Evolutionary conservation across 148 eudicot species (phyloP).

Genomic region (Silene conica): DNA sequence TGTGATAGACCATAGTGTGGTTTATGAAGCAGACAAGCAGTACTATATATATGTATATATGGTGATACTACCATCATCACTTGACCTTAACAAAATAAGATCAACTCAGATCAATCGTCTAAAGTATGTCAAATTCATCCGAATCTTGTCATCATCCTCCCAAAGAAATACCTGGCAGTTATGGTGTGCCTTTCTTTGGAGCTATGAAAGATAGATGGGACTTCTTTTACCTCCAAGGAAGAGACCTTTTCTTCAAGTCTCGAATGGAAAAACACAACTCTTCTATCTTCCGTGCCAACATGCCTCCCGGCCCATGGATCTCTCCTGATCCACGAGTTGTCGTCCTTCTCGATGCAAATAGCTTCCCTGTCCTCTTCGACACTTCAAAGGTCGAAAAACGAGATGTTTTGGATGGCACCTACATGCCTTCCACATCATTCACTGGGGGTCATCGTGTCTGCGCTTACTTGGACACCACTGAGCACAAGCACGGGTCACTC

Average conservation of each 20-base stretch:
- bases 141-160: slow-evolving; percentile 19
- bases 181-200: slow-evolving; percentile 38
- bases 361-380: slow-evolving; percentile 66
- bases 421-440: slow-evolving; percentile 50
- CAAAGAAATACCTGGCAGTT: slow-evolving; percentile 39
- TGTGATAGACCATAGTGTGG: no score
- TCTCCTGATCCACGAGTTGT: slow-evolving; percentile 48
- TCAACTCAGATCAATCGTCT: neutral
- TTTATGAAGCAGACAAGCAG: no score
- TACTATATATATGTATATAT: neutral
- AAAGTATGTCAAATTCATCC: neutral
- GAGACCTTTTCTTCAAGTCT: slow-evolving; percentile 43
- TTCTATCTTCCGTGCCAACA: slow-evolving; percentile 56
- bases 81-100: neutral
- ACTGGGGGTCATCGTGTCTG: slow-evolving; percentile 57
- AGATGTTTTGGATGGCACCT: slow-evolving; percentile 59
- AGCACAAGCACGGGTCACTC: slow-evolving; percentile 43
- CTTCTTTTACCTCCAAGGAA: slow-evolving; percentile 55
- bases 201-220: slow-evolving; percentile 38
- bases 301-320: slow-evolving; percentile 71
- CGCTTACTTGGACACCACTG: slow-evolving; percentile 60
- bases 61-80: neutral
- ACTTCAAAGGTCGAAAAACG: slow-evolving; percentile 54
- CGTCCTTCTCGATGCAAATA: slow-evolving; percentile 49
- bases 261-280: slow-evolving; percentile 48